Conservation (phyloP, 2,329 filamentous ascomycete genomes). For the Ilyonectria mors-panacis region DNA sequence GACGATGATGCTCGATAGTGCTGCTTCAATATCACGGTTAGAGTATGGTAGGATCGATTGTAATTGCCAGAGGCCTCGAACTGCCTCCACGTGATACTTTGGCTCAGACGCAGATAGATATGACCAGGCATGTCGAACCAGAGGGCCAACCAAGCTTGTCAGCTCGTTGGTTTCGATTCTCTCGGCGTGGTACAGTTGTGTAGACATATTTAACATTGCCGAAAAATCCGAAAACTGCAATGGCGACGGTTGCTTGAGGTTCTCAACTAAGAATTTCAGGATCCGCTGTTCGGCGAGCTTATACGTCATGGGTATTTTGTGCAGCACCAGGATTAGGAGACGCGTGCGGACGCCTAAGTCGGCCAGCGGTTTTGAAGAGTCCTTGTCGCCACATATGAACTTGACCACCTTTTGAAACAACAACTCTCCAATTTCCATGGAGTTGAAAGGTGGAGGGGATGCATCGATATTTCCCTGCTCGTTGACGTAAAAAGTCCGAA, state of each 20-base stretch:
- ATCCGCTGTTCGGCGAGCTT: conserved; percentile 62
- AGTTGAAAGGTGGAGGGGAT: conserved; percentile 70
- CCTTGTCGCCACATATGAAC: conserved; percentile 64
- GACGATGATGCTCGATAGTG: conserved; percentile 79
- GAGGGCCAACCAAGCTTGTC: conserved; percentile 74
- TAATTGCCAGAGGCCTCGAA: conserved; percentile 87
- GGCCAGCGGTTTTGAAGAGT: conserved; percentile 56
- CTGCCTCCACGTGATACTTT: conserved; percentile 95
- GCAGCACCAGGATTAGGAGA: conserved; percentile 70
- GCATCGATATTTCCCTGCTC: conserved; percentile 80
- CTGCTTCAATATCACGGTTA: conserved; percentile 84
- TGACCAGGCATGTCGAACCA: conserved; percentile 83
- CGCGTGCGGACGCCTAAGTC: conserved; percentile 72
- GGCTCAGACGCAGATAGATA: conserved; percentile 86
- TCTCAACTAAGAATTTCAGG: conserved; percentile 65
- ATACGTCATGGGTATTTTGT: conserved; percentile 64
- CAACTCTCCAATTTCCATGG: conserved; percentile 70
- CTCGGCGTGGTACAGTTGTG: conserved; percentile 68
- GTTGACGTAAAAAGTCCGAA: conserved; percentile 77
- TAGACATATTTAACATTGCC: conserved; percentile 71
- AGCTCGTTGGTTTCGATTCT: conserved; percentile 68
- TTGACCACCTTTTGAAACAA: conserved; percentile 73
- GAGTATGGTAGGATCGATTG: conserved; percentile 78
- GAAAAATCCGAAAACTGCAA: conserved; percentile 70
- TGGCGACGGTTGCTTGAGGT: conserved; percentile 56